Base-by-base conservation (phyloP, 768 basidiomycete species). In the Tephrocybe sp. region DNA sequence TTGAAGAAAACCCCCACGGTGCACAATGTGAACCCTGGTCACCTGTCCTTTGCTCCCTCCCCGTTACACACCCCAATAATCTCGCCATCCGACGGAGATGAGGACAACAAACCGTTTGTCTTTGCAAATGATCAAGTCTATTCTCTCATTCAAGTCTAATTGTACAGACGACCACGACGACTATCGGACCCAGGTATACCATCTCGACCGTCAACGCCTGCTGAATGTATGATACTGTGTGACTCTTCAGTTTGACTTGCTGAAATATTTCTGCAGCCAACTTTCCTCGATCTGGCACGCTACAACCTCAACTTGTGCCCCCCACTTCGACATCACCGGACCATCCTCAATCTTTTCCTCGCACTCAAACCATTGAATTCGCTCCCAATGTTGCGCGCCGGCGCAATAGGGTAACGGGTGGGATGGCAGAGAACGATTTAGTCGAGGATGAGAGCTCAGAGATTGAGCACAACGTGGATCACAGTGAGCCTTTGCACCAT, bases 331-430 rank as follows among this genome's bases (percentile, higher is more conserved):
- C 38, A 9, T 32, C 53, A 24, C 55, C 42, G n/a, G 51, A 57
- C 9, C 43, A 50, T 18, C 54, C 60, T 4, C 62, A 61, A 40
- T 54, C 54, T 8, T 71, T 75, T 38, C 68, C 67, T 39, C 69
- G 73, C 8, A 69, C 73, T 12, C 73, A 73, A 57, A 76, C 73
- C 0, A 66, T 76, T 3, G 73, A 74, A 41, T 74, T 73, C 51
- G 65, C 66, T 65, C 61, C 74, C 59, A 41, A 41, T 39, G 55
- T 60, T 17, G 52, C 63, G 9, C 65, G 58, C 41, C 70, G 69
- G 42, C 66, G 61, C 45, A 59, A 49, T 42, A 63, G 62, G 54
- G 55, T 48, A 53, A 52, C 36, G 17, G 48, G 23, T 6, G 50
- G 50, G 47, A 48, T 50, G 46, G 24, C 34, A n/a, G 57, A 47